Evolutionary conservation across 2,329 filamentous ascomycete species (phyloP), one percentile per base, ranked within the genome.

Genomic region (Neopestalotiopsis sp.): DNA sequence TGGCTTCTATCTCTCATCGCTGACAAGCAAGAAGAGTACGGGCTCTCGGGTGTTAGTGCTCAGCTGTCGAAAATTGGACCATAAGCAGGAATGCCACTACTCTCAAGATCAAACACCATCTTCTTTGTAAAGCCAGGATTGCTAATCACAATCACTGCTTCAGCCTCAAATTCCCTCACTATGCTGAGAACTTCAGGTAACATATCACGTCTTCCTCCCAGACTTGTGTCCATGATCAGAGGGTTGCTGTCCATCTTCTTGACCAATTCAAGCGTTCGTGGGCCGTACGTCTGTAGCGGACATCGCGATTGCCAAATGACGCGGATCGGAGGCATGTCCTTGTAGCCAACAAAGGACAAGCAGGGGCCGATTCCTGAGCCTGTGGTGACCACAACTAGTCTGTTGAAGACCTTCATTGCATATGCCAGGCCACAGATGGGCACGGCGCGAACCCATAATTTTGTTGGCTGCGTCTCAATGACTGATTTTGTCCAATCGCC

Each of bases 341-440:
- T 81, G 70, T 80, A 83, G 64, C 87, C 85, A 38, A 93, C 84
- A 69, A 91, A 85, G 1, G 89, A 90, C 9, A 93, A 81, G 69
- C 90, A 89, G 0, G 92, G 92, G 0, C 91, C 92, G 70, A 94
- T 93, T 4, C 92, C 92, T 1, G 91, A 93, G 2, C 92, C 92
- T 0, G 92, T 94, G 2, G 89, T 90, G 13, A 94, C 88, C 69
- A 94, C 80, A 34, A 94, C 84, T 68, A 92, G 82, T 24, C 85
- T 84, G 68, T 83, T 83, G 82, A 94, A 94, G 34, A 94, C 83
- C 1, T 86, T 85, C 42, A 91, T 89, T 58, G 91, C 85, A 74
- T 91, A 89, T 74, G 92, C 87, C 45, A 94, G 89, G 56, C 92
- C 91, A 73, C 87, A 89, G 4, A 90, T 86, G 0, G 92, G 90